Percentiles rank a stretch among this genome's conserved stretches.
Conservation (phyloP, 768 basidiomycete species). For the Pleurotus tuber-regium region DNA sequence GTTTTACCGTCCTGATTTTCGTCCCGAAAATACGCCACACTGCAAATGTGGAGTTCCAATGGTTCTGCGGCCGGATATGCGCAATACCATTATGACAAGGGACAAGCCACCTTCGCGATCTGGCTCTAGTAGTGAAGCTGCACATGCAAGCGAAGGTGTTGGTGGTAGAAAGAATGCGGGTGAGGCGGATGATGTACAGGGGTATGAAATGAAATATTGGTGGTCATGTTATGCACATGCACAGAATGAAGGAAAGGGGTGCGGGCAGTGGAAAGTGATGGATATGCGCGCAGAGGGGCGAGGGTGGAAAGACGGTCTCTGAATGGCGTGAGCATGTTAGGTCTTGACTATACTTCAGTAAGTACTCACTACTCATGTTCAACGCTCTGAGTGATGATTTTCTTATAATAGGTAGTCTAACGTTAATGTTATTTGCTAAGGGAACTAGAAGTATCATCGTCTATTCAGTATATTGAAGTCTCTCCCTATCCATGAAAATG, state of each 20-base stretch:
- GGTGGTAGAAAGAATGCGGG: conserved; percentile 38
- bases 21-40: conserved; percentile 58
- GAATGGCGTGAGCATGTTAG: no score
- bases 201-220: conserved; percentile 50
- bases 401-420: no score
- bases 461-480: no score
- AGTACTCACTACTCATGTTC: no score
- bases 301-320: conserved; percentile 7
- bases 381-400: no score
- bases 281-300: conserved; percentile 67
- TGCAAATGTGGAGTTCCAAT: conserved; percentile 75
- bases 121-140: neutral
- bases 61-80: conserved; percentile 73
- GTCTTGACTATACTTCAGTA: no score
- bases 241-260: conserved; percentile 83
- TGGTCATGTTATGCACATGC: conserved; percentile 81
- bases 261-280: conserved; percentile 72
- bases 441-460: no score
- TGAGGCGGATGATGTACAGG: neutral
- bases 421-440: no score
- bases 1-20: conserved; percentile 83
- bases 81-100: neutral
- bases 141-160: conserved; percentile 53
- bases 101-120: neutral
- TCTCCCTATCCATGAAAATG: no score